Base-by-base conservation (phyloP, 1,139 yeast species). In the Geotrichum europaeum region DNA sequence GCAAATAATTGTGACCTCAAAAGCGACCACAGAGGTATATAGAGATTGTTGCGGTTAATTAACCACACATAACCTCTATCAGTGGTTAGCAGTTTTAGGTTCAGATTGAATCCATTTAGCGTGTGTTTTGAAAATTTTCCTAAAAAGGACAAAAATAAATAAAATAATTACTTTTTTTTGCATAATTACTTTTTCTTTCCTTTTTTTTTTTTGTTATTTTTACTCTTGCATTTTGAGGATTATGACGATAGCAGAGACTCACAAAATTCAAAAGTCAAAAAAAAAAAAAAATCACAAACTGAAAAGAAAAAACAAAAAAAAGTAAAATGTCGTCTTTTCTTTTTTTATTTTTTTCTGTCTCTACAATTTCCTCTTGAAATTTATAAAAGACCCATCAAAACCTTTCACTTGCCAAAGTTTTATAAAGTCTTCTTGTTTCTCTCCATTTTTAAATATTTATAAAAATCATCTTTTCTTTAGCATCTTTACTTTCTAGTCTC, bases 151-250 rank as follows among this genome's bases (percentile, higher is more conserved):
- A 50, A 28, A 50, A 50, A 28, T 50, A 30, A 51, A 51, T 20
- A 51, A 51, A 51, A 51, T 51, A 51, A 51, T 28, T 32, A 20
- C 34, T 51, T 28, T 34, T 34, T 34, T 51, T 13, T 34, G 32
- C 36, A 49, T 22, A 49, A 22, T 43, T 18, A n/a, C 32, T 54
- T 54, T 53, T 58, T 52, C 51, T 28, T 45, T 45, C 43, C 20
- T 22, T 54, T 54, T 53, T 58, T 52, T 57, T 28, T 45, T 45
- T 51, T 30, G 43, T 34, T 30, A 24, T 32, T 25, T 52, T 49
- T 52, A n/a, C 6, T 30, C 24, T 51, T n/a, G 22, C 34, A 36
- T 28, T 36, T 12, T 36, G 43, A 36, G 43, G 20, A 36, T 36
- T 36, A 36, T 36, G 43, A 36, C 43, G 43, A 36, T 36, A 36